A percentile compares a stretch with the other conserved stretches of the same genome.
Evolutionary conservation across 495 filamentous ascomycete species (phyloP).

Genomic region (Penicillium parvum): DNA sequence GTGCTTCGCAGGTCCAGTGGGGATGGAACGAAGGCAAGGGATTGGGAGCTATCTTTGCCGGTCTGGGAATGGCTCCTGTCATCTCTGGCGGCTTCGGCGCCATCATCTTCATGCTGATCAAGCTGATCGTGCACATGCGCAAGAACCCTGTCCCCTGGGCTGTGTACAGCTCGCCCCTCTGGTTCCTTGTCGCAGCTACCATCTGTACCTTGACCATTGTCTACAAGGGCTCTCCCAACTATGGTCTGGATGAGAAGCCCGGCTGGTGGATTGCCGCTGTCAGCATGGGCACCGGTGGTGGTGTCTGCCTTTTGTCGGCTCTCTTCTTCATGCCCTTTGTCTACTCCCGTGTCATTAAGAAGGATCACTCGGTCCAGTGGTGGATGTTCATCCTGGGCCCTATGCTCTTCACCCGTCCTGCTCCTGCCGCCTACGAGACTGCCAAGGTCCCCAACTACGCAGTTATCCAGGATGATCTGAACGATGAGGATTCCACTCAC

Average conservation of each 20-base stretch:
- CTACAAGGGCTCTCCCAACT: constrained; percentile 59
- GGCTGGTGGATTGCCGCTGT: constrained; percentile 52
- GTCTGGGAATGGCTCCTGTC: constrained; percentile 55
- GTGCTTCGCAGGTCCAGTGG: constrained; percentile 54
- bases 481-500: constrained; percentile 23
- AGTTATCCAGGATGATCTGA: constrained; percentile 43
- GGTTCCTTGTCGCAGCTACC: constrained; percentile 54
- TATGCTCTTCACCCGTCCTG: constrained; percentile 45
- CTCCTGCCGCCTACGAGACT: constrained; percentile 34
- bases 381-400: constrained; percentile 51
- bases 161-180: constrained; percentile 54
- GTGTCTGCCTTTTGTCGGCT: constrained; percentile 46
- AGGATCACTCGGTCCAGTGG: constrained; percentile 50
- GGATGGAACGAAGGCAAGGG: constrained; percentile 58
- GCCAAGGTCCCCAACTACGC: constrained; percentile 53
- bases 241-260: constrained; percentile 53
- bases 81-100: constrained; percentile 55
- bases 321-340: constrained; percentile 59
- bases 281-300: constrained; percentile 50
- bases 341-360: constrained; percentile 51
- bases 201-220: constrained; percentile 59
- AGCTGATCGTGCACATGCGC: constrained; percentile 53
- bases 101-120: constrained; percentile 58
- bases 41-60: constrained; percentile 57
- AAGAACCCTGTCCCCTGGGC: constrained; percentile 54